Evolutionary conservation across 2,329 filamentous ascomycete species (phyloP).

Genomic region (Ascochyta lentis): DNA sequence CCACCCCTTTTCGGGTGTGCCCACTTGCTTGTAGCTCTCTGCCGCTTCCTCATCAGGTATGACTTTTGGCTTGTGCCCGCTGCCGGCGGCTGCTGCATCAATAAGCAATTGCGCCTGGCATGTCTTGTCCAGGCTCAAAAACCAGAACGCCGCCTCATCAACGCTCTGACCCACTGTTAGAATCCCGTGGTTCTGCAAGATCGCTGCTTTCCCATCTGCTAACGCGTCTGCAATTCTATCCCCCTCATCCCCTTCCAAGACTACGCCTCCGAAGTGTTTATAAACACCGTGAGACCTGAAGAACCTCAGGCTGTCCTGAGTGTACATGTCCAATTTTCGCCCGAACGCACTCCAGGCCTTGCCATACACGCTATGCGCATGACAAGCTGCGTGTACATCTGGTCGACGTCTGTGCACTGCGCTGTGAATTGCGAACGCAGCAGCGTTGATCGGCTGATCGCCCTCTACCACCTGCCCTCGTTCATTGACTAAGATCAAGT

Average conservation of each 20-base stretch:
- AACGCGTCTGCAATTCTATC: conserved; percentile 52
- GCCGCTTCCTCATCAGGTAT: conserved; percentile 51
- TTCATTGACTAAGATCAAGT: conserved; percentile 55
- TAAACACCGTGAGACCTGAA: conserved; percentile 52
- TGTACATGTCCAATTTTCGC: conserved; percentile 55
- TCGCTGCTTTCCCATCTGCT: conserved; percentile 45
- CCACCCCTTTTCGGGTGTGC: conserved; percentile 60
- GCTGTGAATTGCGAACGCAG: conserved; percentile 56
- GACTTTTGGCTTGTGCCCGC: conserved; percentile 50
- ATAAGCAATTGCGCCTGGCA: conserved; percentile 55
- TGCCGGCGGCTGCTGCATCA: conserved; percentile 49
- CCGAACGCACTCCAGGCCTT: conserved; percentile 58
- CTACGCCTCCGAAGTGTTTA: conserved; percentile 51
- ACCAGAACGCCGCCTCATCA: conserved; percentile 57
- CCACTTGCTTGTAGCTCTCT: conserved; percentile 52
- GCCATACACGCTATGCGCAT: conserved; percentile 55
- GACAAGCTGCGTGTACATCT: conserved; percentile 52
- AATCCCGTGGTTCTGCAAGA: conserved; percentile 51
- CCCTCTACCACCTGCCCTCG: conserved; percentile 51
- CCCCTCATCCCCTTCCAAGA: conserved; percentile 53
- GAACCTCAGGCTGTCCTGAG: conserved; percentile 56
- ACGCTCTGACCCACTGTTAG: conserved; percentile 49
- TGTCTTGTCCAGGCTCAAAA: conserved; percentile 54
- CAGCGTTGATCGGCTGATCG: conserved; percentile 53
- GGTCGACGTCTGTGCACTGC: conserved; percentile 49